phyloP scores from a whole-genome alignment of 2,329 filamentous ascomycete genomes.

The Trichoderma arundinaceum region DNA sequence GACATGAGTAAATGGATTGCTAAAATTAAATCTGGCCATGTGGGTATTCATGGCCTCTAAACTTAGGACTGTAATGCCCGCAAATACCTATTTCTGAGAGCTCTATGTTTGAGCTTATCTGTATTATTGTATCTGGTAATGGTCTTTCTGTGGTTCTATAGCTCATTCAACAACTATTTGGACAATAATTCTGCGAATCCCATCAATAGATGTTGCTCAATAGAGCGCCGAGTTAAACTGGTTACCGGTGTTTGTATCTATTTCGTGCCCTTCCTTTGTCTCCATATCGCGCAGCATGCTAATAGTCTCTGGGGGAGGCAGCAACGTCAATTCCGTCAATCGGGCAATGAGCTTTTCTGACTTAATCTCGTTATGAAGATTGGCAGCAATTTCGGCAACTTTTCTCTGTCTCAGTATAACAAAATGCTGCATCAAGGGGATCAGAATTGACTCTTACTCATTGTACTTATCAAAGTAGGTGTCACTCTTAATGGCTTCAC shows the following conservation, averaged over 20 bases:
- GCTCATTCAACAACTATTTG: too few species aligned
- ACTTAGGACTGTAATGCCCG: too few species aligned
- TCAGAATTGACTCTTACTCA: background rate
- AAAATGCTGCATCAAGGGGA: background rate
- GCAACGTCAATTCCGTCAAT: background rate
- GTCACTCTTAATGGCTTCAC: background rate
- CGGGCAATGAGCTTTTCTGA: background rate
- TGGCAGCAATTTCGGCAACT: background rate
- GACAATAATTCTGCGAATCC: too few species aligned
- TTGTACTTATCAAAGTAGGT: background rate
- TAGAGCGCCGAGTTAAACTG: background rate
- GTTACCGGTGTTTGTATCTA: too few species aligned
- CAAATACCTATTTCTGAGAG: too few species aligned
- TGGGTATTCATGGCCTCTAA: too few species aligned
- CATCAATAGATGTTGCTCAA: background rate
- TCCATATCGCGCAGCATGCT: background rate
- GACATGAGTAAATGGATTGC: too few species aligned
- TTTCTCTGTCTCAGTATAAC: background rate
- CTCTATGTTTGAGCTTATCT: too few species aligned
- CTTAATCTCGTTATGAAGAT: background rate
- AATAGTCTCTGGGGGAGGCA: background rate
- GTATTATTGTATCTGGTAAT: too few species aligned
- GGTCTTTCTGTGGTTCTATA: too few species aligned
- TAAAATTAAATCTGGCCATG: too few species aligned
- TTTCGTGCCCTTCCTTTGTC: background rate